A percentile compares a stretch with the other conserved stretches of the same genome.
These are phyloP conservation scores for Umbelopsis sp. DNA, from an alignment of 192 early-diverging fungal genomes.

Conservation along the genomic window DNA sequence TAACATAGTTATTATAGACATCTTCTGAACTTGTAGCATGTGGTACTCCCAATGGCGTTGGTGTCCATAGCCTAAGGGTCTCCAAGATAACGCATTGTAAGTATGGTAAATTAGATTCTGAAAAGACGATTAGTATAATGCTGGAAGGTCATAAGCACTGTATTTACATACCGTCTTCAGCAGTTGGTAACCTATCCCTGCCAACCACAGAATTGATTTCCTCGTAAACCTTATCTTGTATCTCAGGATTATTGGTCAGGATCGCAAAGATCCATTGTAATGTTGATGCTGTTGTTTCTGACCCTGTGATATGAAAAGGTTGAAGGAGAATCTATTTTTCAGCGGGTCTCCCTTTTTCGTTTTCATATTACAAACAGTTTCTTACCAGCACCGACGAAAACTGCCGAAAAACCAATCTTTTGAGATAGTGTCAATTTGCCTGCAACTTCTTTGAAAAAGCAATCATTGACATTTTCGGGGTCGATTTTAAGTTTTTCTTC, in stretches of 20 bases:
- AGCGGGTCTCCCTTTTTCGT: too few relatives aligned
- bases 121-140: neutral
- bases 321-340: neutral
- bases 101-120: conserved; percentile 31
- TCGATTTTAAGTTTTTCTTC: conserved; percentile 10
- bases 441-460: conserved; percentile 35
- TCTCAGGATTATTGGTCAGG: conserved; percentile 29
- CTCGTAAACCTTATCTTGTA: conserved; percentile 33
- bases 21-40: conserved; percentile 36
- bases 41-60: conserved; percentile 34
- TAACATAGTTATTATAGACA: conserved; percentile 43
- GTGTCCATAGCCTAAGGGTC: conserved; percentile 30
- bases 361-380: too few relatives aligned
- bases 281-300: conserved; percentile 36
- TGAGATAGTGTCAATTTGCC: conserved; percentile 21
- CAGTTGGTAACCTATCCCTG: conserved; percentile 21
- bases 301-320: conserved; percentile 23
- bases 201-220: conserved; percentile 34
- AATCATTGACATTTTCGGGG: conserved; percentile 14
- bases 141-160: neutral
- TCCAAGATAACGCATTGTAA: conserved; percentile 41
- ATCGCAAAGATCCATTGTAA: conserved; percentile 37
- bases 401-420: conserved; percentile 20
- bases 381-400: conserved; percentile 37
- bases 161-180: conserved; percentile 28